Conservation (phyloP, 257 asterid genomes). For the Gentiana macrophylla region DNA sequence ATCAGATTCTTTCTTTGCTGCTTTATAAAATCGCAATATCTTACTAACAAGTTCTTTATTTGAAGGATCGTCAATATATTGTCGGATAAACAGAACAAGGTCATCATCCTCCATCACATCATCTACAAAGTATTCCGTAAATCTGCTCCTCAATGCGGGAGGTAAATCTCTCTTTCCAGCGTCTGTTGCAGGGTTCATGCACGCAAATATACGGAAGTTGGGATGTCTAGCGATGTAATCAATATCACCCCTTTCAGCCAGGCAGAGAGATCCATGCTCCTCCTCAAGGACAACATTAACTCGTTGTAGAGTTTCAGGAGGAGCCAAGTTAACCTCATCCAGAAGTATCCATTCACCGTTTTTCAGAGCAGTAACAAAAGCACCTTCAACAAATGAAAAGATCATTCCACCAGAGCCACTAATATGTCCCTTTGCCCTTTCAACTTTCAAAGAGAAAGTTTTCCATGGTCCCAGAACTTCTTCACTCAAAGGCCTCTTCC, state of each 20-base stretch:
- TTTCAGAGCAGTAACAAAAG: constrained; percentile 67
- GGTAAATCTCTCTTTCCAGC: constrained; percentile 95
- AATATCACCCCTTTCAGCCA: constrained; percentile 91
- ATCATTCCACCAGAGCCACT: constrained; percentile 70
- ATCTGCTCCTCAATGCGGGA: constrained; percentile 65
- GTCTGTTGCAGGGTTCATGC: constrained; percentile 99
- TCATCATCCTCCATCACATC: constrained; percentile 82
- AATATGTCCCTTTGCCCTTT: constrained; percentile 56
- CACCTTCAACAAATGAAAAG: constrained; percentile 96
- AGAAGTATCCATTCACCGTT: constrained; percentile 95
- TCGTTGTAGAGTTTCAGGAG: constrained; percentile 95
- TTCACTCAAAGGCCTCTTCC: constrained; percentile 63
- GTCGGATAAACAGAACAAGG: constrained; percentile 55
- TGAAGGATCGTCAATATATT: constrained; percentile 42
- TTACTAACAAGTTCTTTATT: constrained; percentile 21
- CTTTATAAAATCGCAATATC: constrained; percentile 61
- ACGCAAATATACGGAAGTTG: constrained; percentile 80
- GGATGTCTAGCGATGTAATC: constrained; percentile 54
- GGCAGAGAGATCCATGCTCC: constrained; percentile 78
- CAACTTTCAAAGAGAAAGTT: constrained; percentile 44
- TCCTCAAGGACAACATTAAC: constrained; percentile 80
- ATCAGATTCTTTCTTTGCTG: constrained; percentile 63
- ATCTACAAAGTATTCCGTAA: constrained; percentile 86
- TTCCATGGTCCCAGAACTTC: constrained; percentile 51
- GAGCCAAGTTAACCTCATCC: constrained; percentile 97